Percentiles rank a stretch among this genome's conserved stretches.
Evolutionary conservation across 441 rosid species (phyloP).

Genomic region (Syzygium malaccense): DNA sequence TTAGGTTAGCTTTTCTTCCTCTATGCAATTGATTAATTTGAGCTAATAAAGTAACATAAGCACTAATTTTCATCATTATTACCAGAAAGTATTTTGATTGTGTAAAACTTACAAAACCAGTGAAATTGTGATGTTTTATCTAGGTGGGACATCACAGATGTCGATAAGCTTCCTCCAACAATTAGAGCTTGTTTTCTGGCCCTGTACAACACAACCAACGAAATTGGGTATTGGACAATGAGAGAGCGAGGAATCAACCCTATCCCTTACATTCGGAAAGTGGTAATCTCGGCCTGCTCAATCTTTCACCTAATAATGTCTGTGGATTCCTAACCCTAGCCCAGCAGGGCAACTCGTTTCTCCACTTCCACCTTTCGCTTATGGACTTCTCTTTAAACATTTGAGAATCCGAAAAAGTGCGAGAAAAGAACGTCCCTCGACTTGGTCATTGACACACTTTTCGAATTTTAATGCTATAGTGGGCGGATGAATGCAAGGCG

Average conservation of each 20-base stretch:
- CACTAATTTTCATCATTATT: neutral
- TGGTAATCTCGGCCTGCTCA: neutral
- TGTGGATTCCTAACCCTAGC: neutral
- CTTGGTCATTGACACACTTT: neutral
- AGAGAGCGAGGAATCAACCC: neutral
- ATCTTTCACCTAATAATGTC: neutral
- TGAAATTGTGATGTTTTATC: neutral
- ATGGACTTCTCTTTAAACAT: neutral
- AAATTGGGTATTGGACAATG: neutral
- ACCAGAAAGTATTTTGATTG: neutral
- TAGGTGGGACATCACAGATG: neutral
- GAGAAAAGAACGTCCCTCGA: neutral
- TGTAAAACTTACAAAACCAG: neutral
- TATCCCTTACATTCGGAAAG: neutral
- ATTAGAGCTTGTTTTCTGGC: neutral
- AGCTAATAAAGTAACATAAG: neutral
- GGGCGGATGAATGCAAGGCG: neutral
- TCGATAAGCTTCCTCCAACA: neutral
- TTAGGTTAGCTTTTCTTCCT: neutral
- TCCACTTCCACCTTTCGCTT: neutral
- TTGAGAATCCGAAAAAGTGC: neutral
- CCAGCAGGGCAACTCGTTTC: neutral
- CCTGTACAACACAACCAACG: neutral
- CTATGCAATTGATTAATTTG: neutral
- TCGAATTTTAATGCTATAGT: neutral